Evolutionary conservation across 306 rosid genomes (phyloP).

Genomic region (Astragalus glycyphyllos): DNA sequence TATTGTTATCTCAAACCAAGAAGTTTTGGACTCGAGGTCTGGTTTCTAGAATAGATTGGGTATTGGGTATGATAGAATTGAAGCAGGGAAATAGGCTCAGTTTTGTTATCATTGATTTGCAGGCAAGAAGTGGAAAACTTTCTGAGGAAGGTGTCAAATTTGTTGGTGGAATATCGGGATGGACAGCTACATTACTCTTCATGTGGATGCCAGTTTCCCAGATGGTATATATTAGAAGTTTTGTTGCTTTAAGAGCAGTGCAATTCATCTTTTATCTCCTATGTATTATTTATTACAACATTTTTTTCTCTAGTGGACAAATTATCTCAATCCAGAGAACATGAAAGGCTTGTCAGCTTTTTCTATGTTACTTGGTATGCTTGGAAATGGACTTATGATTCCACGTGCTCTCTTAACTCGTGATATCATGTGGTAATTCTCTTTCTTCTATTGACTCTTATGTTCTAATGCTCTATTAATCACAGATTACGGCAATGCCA

Average conservation of each 20-base stretch:
- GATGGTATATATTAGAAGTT: conserved; percentile 58
- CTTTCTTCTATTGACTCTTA: conserved; percentile 25
- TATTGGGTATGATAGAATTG: conserved; percentile 26
- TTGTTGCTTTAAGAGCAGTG: conserved; percentile 32
- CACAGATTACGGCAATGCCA: neutral
- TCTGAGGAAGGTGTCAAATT: conserved; percentile 72
- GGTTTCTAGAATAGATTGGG: conserved; percentile 5
- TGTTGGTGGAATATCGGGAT: conserved; percentile 92
- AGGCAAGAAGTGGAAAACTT: conserved; percentile 86
- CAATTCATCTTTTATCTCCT: conserved; percentile 26
- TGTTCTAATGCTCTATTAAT: conserved; percentile 6
- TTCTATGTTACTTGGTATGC: conserved; percentile 95
- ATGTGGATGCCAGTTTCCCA: conserved; percentile 99
- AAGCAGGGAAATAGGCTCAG: conserved; percentile 35
- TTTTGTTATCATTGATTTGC: conserved; percentile 48
- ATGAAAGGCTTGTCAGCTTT: conserved; percentile 91
- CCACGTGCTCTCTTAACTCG: conserved; percentile 88
- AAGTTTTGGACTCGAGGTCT: conserved; percentile 14
- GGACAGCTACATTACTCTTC: conserved; percentile 97
- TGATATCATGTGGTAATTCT: conserved; percentile 90
- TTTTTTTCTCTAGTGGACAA: conserved; percentile 82
- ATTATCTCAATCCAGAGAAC: conserved; percentile 91
- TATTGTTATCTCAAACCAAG: conserved; percentile 28
- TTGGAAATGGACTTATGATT: conserved; percentile 87
- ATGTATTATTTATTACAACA: conserved; percentile 35